These are phyloP conservation scores for Letharia lupina DNA, from an alignment of 495 filamentous ascomycete genomes.

Conservation along the genomic window DNA sequence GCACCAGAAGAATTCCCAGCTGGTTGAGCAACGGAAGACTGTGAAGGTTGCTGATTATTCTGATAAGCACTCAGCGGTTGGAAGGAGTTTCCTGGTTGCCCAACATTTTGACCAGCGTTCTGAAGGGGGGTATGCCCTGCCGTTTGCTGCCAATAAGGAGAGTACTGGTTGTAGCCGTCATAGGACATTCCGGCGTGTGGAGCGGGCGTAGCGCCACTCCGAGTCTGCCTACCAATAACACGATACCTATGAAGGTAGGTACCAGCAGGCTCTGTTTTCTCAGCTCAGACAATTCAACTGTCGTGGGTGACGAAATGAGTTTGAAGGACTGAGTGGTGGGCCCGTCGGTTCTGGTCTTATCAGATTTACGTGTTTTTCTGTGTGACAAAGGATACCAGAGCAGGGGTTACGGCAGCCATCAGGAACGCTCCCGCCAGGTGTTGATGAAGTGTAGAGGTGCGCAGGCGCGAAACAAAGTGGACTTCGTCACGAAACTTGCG, in stretches of 20 bases:
- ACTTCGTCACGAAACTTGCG: neutral
- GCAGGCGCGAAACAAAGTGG: neutral
- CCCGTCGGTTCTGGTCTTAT: neutral
- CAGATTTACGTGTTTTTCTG: neutral
- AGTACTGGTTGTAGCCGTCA: slow-evolving; percentile 16
- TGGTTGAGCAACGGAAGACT: neutral
- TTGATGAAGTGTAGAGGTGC: neutral
- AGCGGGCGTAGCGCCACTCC: neutral
- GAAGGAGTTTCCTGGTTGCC: neutral
- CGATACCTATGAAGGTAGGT: neutral
- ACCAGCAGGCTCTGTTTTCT: neutral
- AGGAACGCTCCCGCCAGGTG: neutral
- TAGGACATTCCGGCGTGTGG: slow-evolving; percentile 14
- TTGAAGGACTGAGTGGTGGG: neutral
- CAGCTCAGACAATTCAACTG: neutral
- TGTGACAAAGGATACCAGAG: neutral
- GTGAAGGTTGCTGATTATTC: slow-evolving; percentile 8
- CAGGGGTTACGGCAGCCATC: neutral
- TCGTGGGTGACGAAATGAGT: neutral
- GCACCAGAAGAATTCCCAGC: slow-evolving; percentile 3
- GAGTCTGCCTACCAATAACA: neutral
- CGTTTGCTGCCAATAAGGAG: slow-evolving; percentile 18
- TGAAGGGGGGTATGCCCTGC: slow-evolving; percentile 5
- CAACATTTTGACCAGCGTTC: slow-evolving; percentile 7
- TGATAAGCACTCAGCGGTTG: slow-evolving; percentile 20